phyloP scores from a whole-genome alignment of 177 flowering plant species.

The Telopea speciosissima region DNA sequence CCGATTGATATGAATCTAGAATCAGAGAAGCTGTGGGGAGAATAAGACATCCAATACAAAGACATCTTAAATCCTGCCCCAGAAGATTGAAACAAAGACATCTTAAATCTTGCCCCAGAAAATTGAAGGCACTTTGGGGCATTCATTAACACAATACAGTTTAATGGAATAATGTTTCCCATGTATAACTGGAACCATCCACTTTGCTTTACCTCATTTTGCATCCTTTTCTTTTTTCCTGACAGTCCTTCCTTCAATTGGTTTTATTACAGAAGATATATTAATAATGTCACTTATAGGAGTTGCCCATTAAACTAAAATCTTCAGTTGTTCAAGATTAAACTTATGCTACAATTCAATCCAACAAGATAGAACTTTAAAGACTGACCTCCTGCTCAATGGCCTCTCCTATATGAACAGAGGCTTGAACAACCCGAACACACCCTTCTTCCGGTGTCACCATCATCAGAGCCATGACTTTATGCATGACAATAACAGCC shows the following conservation, averaged over 20 bases:
- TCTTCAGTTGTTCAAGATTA: not conserved
- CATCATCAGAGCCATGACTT: conserved; percentile 80
- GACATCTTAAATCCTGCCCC: not conserved
- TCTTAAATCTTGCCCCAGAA: not conserved
- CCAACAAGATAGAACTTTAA: not conserved
- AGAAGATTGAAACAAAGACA: not conserved
- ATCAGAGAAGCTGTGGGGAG: not conserved
- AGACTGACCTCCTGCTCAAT: conserved; percentile 78
- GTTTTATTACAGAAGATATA: too few relatives aligned
- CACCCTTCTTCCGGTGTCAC: conserved; percentile 46
- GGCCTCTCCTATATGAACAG: conserved; percentile 69
- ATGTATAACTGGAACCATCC: not conserved
- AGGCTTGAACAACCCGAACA: conserved; percentile 71
- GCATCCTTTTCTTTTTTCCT: not conserved
- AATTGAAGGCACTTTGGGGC: not conserved
- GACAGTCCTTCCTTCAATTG: not conserved
- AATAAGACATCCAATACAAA: not conserved
- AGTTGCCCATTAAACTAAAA: too few relatives aligned
- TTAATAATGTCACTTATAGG: not conserved
- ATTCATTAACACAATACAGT: not conserved
- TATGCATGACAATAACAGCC: conserved; percentile 94
- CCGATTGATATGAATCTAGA: too few relatives aligned
- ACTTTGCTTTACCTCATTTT: not conserved
- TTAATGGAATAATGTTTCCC: not conserved
- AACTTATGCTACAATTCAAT: not conserved